A percentile compares a stretch with the other conserved stretches of the same genome.
Conservation (phyloP, 1,284 basidiomycete species). For the Papiliotrema nemorosa region DNA sequence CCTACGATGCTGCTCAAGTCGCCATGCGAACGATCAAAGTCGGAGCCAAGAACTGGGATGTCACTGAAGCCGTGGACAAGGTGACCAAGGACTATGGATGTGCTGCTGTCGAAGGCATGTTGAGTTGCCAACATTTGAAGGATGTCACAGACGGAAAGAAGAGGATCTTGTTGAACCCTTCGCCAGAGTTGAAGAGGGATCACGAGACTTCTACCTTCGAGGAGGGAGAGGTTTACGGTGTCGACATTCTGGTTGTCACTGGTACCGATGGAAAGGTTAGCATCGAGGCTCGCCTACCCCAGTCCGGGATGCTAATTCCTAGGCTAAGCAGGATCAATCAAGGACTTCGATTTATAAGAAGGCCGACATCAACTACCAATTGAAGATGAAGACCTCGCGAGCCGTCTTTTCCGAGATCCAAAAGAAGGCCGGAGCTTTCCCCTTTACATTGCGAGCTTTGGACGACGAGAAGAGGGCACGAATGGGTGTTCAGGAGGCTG, state of each 20-base stretch:
- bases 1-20: constrained; percentile 85
- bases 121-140: constrained; percentile 64
- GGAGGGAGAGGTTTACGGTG: constrained; percentile 93
- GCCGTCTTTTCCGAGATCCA: constrained; percentile 93
- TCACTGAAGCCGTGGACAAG: constrained; percentile 81
- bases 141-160: constrained; percentile 97
- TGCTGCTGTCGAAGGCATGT: constrained; percentile 82
- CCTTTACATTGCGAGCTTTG: constrained; percentile 89
- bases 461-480: constrained; percentile 94
- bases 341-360: constrained; percentile 92
- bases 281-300: constrained; percentile 1
- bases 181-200: constrained; percentile 74
- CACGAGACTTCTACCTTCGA: constrained; percentile 80
- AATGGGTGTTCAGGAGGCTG: constrained; percentile 93
- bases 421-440: constrained; percentile 96
- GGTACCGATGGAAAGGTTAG: constrained; percentile 80
- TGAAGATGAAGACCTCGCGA: constrained; percentile 97
- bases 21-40: constrained; percentile 83
- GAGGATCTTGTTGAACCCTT: constrained; percentile 86
- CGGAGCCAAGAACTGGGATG: constrained; percentile 90
- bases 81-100: constrained; percentile 71
- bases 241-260: constrained; percentile 88
- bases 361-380: constrained; percentile 84
- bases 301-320: constrained; percentile 11
- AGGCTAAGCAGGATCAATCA: constrained; percentile 82